Percentiles rank a stretch among this genome's conserved stretches.
phyloP scores from a whole-genome alignment of 441 rosid species.

The Populus hybrid region DNA sequence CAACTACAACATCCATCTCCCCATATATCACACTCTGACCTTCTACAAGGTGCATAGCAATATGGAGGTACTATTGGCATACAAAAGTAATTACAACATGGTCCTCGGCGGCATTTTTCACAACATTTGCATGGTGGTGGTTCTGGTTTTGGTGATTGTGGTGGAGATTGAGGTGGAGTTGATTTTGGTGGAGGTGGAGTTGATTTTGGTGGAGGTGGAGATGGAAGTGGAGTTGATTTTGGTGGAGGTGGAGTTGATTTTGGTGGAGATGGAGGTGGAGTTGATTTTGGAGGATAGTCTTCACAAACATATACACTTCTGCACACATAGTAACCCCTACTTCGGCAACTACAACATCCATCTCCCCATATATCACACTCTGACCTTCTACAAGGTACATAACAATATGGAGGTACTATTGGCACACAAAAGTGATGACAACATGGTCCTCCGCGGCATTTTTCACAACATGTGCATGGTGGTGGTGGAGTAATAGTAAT shows the following conservation, averaged over 20 bases:
- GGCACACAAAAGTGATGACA: constrained; percentile 36
- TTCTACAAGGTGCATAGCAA: constrained; percentile 25
- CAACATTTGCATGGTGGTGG: constrained; percentile 20
- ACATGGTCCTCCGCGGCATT: constrained; percentile 25
- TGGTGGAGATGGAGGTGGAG: too few relatives aligned
- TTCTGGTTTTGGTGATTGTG: too few relatives aligned
- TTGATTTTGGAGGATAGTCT: too few relatives aligned
- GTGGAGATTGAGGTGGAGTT: too few relatives aligned
- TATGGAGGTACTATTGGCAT: constrained; percentile 19
- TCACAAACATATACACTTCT: constrained; percentile 43
- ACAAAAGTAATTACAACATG: constrained; percentile 30
- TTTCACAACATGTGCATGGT: constrained; percentile 26
- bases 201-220: too few relatives aligned
- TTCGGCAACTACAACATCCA: constrained; percentile 32
- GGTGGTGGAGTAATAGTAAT: too few relatives aligned
- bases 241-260: too few relatives aligned
- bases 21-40: constrained; percentile 53
- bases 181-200: too few relatives aligned
- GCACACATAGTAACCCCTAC: constrained; percentile 18
- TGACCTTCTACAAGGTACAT: constrained; percentile 38
- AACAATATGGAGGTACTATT: background rate
- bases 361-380: constrained; percentile 48
- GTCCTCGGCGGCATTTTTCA: constrained; percentile 27
- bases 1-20: constrained; percentile 37
- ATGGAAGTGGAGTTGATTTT: too few relatives aligned